Percentiles rank a stretch among this genome's conserved stretches.
These are phyloP conservation scores for Hydnum rufescens DNA, from an alignment of 768 basidiomycete genomes.

Conservation along the genomic window DNA sequence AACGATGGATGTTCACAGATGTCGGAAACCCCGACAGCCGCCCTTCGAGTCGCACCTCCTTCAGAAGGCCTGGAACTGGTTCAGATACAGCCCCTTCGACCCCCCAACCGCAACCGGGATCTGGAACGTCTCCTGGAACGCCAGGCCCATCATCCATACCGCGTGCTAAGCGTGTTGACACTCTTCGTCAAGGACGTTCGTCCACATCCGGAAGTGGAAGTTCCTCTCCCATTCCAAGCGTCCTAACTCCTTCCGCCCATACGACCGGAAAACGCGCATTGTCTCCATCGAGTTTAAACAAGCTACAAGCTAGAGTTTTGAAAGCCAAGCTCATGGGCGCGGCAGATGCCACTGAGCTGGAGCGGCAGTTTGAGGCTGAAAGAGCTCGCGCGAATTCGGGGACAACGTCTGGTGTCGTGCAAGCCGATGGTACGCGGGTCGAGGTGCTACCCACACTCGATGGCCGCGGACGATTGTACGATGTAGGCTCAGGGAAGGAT, in stretches of 20 bases:
- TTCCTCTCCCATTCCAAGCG: conserved; percentile 76
- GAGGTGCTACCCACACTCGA: conserved; percentile 84
- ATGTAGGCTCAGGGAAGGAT: conserved; percentile 64
- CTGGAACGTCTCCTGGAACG: conserved; percentile 16
- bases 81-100: conserved; percentile 37
- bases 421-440: conserved; percentile 29
- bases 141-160: conserved; percentile 16
- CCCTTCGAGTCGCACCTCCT: conserved; percentile 76
- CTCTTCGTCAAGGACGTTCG: conserved; percentile 23
- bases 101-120: conserved; percentile 19
- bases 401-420: conserved; percentile 22
- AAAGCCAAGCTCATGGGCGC: conserved; percentile 74
- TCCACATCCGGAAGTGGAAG: conserved; percentile 14
- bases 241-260: conserved; percentile 44
- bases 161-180: conserved; percentile 32
- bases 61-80: conserved; percentile 58
- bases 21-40: conserved; percentile 20
- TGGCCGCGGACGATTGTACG: conserved; percentile 66
- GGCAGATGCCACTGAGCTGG: conserved; percentile 56
- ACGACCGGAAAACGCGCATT: conserved; percentile 25
- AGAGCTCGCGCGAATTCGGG: conserved; percentile 11
- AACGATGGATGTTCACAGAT: conserved; percentile 48
- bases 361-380: conserved; percentile 45
- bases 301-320: conserved; percentile 79
- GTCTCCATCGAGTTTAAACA: conserved; percentile 59